These are phyloP conservation scores for Aureobasidium melanogenum DNA, from an alignment of 2,329 filamentous ascomycete genomes.

Conservation along the genomic window DNA sequence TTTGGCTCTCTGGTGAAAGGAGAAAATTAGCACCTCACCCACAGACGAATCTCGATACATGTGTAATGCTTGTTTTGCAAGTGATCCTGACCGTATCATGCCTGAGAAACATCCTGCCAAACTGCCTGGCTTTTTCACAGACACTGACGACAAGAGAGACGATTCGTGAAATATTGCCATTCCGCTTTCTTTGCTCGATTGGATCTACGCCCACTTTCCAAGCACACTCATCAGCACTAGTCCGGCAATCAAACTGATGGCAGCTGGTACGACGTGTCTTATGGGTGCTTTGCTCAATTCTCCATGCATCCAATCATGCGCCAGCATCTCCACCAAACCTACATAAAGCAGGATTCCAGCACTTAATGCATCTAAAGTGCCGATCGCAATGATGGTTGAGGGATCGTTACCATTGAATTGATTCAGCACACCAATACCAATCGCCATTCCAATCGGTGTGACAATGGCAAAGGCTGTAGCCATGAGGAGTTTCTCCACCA, in stretches of 20 bases:
- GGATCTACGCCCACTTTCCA: conserved; percentile 59
- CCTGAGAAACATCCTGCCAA: neutral
- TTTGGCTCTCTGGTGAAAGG: neutral
- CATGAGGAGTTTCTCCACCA: conserved; percentile 50
- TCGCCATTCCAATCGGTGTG: conserved; percentile 71
- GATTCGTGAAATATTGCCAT: neutral
- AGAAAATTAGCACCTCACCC: neutral
- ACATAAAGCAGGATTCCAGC: conserved; percentile 75
- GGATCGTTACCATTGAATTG: conserved; percentile 65
- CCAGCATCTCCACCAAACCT: conserved; percentile 71
- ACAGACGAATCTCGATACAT: neutral
- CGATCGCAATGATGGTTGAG: conserved; percentile 60
- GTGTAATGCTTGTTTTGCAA: neutral
- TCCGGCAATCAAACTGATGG: conserved; percentile 46
- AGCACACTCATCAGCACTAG: conserved; percentile 63
- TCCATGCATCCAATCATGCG: conserved; percentile 57
- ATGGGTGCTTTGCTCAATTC: conserved; percentile 40
- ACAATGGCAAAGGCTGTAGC: conserved; percentile 58
- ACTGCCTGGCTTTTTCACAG: neutral
- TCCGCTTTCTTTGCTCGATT: neutral
- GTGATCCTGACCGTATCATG: neutral
- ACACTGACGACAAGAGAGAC: neutral
- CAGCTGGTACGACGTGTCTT: conserved; percentile 40
- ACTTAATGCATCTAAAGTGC: conserved; percentile 63
- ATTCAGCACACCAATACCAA: conserved; percentile 63